Evolutionary conservation across 345 rosid species (phyloP).

Genomic region (Citropsis articulata): DNA sequence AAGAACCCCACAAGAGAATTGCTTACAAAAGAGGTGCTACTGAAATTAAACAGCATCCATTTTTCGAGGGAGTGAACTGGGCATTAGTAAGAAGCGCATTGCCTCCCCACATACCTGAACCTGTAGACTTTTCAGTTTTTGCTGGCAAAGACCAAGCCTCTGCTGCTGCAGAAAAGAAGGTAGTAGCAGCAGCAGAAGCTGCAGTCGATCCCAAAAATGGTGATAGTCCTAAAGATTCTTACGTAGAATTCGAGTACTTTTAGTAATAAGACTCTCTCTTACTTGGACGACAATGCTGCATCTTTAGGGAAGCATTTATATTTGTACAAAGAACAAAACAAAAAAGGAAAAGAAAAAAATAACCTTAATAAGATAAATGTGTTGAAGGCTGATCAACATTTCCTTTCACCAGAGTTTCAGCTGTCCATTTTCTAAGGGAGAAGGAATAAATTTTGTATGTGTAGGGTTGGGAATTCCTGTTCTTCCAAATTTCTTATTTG

Average conservation of each 20-base stretch:
- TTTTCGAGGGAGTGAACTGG: constrained; percentile 91
- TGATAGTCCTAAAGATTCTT: constrained; percentile 27
- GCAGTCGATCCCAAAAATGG: constrained; percentile 15
- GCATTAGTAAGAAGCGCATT: constrained; percentile 76
- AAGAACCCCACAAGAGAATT: constrained; percentile 80
- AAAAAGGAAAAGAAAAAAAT: background rate
- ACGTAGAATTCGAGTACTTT: constrained; percentile 64
- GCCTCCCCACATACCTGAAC: constrained; percentile 86
- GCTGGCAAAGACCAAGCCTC: constrained; percentile 48
- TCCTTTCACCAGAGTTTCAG: background rate
- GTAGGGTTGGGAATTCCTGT: background rate
- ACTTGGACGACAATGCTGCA: background rate
- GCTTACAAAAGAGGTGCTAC: constrained; percentile 90
- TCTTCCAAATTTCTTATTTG: background rate
- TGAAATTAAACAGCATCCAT: constrained; percentile 85
- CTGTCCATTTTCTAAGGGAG: background rate
- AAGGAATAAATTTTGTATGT: constrained; percentile 4
- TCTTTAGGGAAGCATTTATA: background rate
- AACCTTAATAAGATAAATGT: background rate
- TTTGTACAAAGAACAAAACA: constrained; percentile 11
- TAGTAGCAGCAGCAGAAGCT: constrained; percentile 17
- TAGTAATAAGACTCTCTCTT: constrained; percentile 18
- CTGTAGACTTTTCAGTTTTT: constrained; percentile 58
- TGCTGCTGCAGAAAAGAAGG: constrained; percentile 16
- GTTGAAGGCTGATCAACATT: background rate